Evolutionary conservation across 2,329 filamentous ascomycete species (phyloP).

Genomic region (Fusarium penzigii): DNA sequence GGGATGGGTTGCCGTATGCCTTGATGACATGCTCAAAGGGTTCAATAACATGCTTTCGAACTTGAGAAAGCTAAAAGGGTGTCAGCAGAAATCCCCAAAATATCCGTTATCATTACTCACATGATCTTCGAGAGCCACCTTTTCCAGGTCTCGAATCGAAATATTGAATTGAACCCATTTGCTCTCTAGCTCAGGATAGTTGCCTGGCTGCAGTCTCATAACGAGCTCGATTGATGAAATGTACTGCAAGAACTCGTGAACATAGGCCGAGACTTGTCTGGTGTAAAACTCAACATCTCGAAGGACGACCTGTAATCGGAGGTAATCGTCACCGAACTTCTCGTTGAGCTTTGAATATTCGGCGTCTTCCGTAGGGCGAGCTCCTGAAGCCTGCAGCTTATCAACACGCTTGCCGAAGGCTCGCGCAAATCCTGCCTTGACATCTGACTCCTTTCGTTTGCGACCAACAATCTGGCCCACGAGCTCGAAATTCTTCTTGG

Average conservation of each 20-base stretch:
- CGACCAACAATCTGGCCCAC: slow-evolving; percentile 85
- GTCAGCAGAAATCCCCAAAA: slow-evolving; percentile 1
- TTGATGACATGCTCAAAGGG: slow-evolving; percentile 79
- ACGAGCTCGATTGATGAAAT: slow-evolving; percentile 81
- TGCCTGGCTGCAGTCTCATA: slow-evolving; percentile 70
- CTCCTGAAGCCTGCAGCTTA: slow-evolving; percentile 69
- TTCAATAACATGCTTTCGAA: slow-evolving; percentile 81
- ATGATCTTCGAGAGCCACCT: slow-evolving; percentile 81
- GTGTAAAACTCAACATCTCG: slow-evolving; percentile 94
- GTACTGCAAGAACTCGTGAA: slow-evolving; percentile 79
- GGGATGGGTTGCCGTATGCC: slow-evolving; percentile 78
- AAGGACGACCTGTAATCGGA: slow-evolving; percentile 87
- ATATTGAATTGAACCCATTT: slow-evolving; percentile 93
- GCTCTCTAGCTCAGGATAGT: slow-evolving; percentile 82
- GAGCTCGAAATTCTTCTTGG: slow-evolving; percentile 91
- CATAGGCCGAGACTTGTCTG: slow-evolving; percentile 75
- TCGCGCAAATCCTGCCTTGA: slow-evolving; percentile 80
- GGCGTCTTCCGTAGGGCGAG: slow-evolving; percentile 70
- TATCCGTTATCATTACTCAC: slow-evolving; percentile 50
- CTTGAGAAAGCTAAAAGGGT: slow-evolving; percentile 54
- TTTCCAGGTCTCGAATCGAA: slow-evolving; percentile 82
- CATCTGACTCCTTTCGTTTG: slow-evolving; percentile 86
- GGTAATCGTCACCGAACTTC: slow-evolving; percentile 88
- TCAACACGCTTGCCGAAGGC: slow-evolving; percentile 88
- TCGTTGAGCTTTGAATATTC: slow-evolving; percentile 81